Evolutionary conservation across 306 rosid species (phyloP), one percentile per base, ranked within the genome.

Genomic region (Mimosa bimucronata): DNA sequence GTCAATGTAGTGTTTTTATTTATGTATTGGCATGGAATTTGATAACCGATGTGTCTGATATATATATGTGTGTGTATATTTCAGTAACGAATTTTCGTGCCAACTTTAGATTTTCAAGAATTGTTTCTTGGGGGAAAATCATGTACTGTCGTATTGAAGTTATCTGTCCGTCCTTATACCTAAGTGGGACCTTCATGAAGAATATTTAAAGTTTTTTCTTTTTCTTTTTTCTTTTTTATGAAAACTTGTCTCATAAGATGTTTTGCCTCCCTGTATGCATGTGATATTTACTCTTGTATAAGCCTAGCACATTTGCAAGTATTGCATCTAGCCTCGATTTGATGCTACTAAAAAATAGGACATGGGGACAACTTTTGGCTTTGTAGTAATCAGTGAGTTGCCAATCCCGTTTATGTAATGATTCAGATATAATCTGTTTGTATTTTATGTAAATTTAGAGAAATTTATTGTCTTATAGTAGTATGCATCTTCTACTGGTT

Each of bases 391-490:
- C 8, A 66, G 29, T n/a, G 23, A n/a, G 10, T n/a, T n/a, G 16
- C 46, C 44, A 4, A 19, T 37, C 11, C 8, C 37, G n/a, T 66
- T 65, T 34, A 34, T 37, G 7, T 66, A 66, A 31, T 8, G 3
- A 34, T 66, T 66, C 10, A n/a, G 21, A 34, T 67, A 40, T 67
- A 4, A 13, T 69, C 14, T 29, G 3, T 19, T 38, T 29, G 66
- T 60, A 0, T 52, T 73, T 38, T 40, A 8, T 6, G n/a, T 38
- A 11, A 68, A 37, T 8, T 18, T 72, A 58, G 71, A 76, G 75
- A 77, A 73, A 73, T 77, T 77, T 78, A 18, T 64, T 65, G 62
- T 23, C 28, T 62, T 74, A 28, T 31, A 41, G 26, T 64, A 38
- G 26, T 64, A 38, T 23, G 53, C 5, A 38, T 23, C 14, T 45